Percentiles rank a stretch among this genome's conserved stretches.
Conservation (phyloP, 768 basidiomycete species). For the Lactifluus echinatus region DNA sequence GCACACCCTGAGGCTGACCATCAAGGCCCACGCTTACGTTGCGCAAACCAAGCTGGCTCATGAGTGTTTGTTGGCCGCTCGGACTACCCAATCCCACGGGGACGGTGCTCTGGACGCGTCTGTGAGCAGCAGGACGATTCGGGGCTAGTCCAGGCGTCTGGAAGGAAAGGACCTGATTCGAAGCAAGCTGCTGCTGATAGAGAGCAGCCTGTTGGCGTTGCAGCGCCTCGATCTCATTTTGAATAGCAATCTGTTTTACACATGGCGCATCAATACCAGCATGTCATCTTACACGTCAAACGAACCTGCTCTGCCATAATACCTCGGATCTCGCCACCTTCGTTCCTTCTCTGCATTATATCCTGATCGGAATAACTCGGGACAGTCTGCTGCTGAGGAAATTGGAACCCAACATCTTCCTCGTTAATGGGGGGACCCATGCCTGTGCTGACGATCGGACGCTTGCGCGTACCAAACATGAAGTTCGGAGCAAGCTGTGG, state of each 20-base stretch:
- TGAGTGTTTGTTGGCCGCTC: constrained; percentile 42
- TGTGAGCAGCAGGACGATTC: constrained; percentile 48
- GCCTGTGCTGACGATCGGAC: constrained; percentile 41
- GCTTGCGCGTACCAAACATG: constrained; percentile 65
- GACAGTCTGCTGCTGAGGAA: constrained; percentile 54
- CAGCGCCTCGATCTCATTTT: constrained; percentile 82
- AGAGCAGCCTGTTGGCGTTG: constrained; percentile 88
- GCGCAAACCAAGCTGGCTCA: constrained; percentile 66
- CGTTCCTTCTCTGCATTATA: constrained; percentile 46
- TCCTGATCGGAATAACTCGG: constrained; percentile 20
- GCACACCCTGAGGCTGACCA: constrained; percentile 54
- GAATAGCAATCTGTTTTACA: constrained; percentile 62
- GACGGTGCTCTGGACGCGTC: constrained; percentile 81
- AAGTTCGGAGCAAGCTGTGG: constrained; percentile 89
- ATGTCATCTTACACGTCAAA: background rate
- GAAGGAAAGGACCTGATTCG: constrained; percentile 74
- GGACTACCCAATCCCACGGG: constrained; percentile 43
- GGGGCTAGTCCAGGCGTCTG: constrained; percentile 69
- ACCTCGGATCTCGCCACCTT: constrained; percentile 65
- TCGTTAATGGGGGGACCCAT: constrained; percentile 72
- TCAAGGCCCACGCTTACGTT: constrained; percentile 49
- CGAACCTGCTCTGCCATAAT: constrained; percentile 94
- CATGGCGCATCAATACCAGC: constrained; percentile 3
- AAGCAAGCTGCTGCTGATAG: constrained; percentile 84
- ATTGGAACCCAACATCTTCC: constrained; percentile 75